Conservation (phyloP, 192 early-diverging fungal genomes). For the Irineochytrium annulatum region DNA sequence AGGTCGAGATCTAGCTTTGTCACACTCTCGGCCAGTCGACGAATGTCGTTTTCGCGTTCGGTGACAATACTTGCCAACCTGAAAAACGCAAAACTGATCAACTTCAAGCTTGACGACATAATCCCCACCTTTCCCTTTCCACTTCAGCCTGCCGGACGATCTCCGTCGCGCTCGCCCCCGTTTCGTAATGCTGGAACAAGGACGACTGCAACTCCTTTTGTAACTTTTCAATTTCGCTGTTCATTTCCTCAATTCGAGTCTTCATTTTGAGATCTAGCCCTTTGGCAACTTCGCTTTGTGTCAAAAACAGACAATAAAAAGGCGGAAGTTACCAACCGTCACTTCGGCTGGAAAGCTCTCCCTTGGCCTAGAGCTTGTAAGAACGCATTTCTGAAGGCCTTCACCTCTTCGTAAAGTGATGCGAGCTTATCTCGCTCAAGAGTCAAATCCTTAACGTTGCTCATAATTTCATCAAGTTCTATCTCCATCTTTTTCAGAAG, state of each 20-base stretch:
- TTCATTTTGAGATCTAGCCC: too few relatives aligned
- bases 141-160: conserved; percentile 29
- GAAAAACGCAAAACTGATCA: too few relatives aligned
- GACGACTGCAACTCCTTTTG: conserved; percentile 36
- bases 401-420: conserved; percentile 42
- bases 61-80: too few relatives aligned
- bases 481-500: conserved; percentile 38
- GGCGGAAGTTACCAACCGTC: too few relatives aligned
- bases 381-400: not conserved
- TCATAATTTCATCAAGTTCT: conserved; percentile 31
- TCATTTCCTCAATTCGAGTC: conserved; percentile 13
- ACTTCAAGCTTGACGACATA: too few relatives aligned
- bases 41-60: too few relatives aligned
- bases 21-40: too few relatives aligned
- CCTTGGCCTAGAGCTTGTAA: too few relatives aligned
- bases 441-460: conserved; percentile 28
- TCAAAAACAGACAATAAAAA: too few relatives aligned
- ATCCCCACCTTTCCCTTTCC: conserved; percentile 34
- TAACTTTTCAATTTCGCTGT: conserved; percentile 30
- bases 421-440: conserved; percentile 42
- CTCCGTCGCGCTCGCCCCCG: conserved; percentile 26
- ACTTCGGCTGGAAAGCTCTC: too few relatives aligned
- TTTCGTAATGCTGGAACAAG: conserved; percentile 30
- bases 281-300: too few relatives aligned
- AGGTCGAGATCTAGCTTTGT: too few relatives aligned